Base-by-base conservation (phyloP, 148 eudicot genomes). In the Amaranthus cruentus region DNA sequence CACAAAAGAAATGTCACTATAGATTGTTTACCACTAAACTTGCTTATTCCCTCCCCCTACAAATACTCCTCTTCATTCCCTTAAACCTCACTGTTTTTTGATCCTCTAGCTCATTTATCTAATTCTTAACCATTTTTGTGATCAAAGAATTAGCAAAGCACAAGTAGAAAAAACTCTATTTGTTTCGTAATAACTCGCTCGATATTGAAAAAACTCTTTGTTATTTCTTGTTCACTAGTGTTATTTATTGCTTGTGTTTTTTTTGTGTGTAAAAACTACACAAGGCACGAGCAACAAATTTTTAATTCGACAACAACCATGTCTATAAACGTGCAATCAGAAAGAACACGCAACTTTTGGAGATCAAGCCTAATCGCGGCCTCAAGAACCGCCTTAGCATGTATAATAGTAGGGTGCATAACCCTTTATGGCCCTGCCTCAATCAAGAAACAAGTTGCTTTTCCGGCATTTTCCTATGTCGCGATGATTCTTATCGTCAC, bases 401-500 rank as follows among this genome's bases (percentile, higher is more conserved):
- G 96, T 80, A 64, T 79, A 51, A 76, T 90, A 54, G 91, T 90
- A 9, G 91, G 88, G 2, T 28, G 72, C 69, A 55, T 74, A 52
- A 88, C 90, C 64, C 84, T 90, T 48, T 83, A 77, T 52, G 89
- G 90, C 66, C 96, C 96, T 4, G 43, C 65, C 9, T 8, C 50
- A 4, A 14, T 90, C 38, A 69, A 44, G 5, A 62, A 70, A 9
- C 81, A 82, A 46, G 68, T 88, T 4, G 77, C 84, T 47, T 83
- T 82, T 47, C 92, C 96, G 0, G 86, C 92, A 11, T 90, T 85
- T 62, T 88, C 96, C 0, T 90, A 90, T 82, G 92, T 88, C n/a
- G 86, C 88, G 0, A 90, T 85, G 2, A 78, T 90, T 18, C 84
- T 91, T 6, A 83, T 87, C 6, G 66, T 89, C 43, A 84, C 90